Percentiles rank a stretch among this genome's conserved stretches.
phyloP scores from a whole-genome alignment of 2,329 filamentous ascomycete species.

The Neofusicoccum kwambonambiense region DNA sequence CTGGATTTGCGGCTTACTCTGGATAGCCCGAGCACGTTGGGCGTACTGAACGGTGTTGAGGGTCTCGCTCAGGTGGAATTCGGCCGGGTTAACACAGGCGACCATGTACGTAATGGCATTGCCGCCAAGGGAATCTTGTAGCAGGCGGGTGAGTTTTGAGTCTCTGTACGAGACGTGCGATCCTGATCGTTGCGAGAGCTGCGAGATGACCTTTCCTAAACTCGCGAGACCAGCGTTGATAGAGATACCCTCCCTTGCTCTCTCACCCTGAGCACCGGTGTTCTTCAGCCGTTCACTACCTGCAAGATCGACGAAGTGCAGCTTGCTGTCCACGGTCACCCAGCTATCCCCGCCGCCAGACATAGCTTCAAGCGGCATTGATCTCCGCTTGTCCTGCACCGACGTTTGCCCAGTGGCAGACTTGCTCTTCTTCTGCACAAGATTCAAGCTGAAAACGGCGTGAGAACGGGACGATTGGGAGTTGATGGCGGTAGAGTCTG shows the following conservation, averaged over 20 bases:
- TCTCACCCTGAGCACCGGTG: conserved; percentile 89
- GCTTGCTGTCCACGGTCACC: conserved; percentile 93
- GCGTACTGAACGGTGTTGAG: conserved; percentile 96
- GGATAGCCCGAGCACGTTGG: conserved; percentile 90
- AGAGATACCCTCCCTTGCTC: conserved; percentile 93
- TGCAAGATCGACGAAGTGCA: conserved; percentile 97
- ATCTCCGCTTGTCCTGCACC: conserved; percentile 77
- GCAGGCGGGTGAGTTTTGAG: conserved; percentile 89
- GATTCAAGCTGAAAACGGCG: conserved; percentile 92
- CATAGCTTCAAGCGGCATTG: conserved; percentile 79
- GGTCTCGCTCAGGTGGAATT: conserved; percentile 96
- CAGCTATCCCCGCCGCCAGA: conserved; percentile 61
- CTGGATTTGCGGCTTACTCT: conserved; percentile 96
- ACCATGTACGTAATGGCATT: conserved; percentile 99
- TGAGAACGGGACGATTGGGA: conserved; percentile 97
- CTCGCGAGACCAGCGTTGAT: conserved; percentile 96
- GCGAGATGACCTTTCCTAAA: conserved; percentile 96
- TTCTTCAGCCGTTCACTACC: conserved; percentile 97
- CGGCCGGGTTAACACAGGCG: conserved; percentile 92
- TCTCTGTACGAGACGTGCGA: conserved; percentile 97
- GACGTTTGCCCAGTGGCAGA: conserved; percentile 40
- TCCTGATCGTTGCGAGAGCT: conserved; percentile 84
- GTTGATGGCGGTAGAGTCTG: conserved; percentile 95
- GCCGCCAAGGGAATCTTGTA: conserved; percentile 94
- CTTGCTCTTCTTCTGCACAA: conserved; percentile 78